A percentile compares a stretch with the other conserved stretches of the same genome.
Evolutionary conservation across 257 asterid species (phyloP).

Genomic region (Marsdenia floribunda): DNA sequence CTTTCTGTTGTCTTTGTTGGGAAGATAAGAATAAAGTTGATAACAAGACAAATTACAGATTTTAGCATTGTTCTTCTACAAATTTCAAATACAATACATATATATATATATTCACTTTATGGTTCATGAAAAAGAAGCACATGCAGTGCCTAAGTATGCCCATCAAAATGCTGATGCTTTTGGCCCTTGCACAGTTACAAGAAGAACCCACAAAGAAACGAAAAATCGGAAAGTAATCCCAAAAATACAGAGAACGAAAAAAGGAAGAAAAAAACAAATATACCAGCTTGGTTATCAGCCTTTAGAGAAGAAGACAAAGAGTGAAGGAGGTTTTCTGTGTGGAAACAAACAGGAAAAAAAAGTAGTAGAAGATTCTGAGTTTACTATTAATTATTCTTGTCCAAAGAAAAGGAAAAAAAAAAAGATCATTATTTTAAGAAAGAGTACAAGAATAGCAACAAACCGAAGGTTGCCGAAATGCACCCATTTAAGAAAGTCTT

Average conservation of each 20-base stretch:
- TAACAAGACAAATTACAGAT: conserved; percentile 27
- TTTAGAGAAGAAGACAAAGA: not conserved
- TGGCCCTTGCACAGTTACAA: not conserved
- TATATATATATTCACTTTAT: not conserved
- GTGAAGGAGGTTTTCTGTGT: not conserved
- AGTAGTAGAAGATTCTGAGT: not conserved
- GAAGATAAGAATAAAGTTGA: conserved; percentile 48
- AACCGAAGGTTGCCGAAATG: conserved; percentile 1
- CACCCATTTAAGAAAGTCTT: conserved; percentile 7
- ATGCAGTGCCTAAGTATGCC: not conserved
- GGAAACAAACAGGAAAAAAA: not conserved
- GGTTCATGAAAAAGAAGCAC: conserved; percentile 2
- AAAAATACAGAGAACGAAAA: not conserved
- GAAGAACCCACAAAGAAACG: no score
- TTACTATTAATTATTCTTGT: no score
- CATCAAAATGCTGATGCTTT: not conserved
- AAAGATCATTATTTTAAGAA: not conserved
- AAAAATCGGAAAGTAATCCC: not conserved
- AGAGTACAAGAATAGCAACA: not conserved
- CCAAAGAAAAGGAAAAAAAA: no score
- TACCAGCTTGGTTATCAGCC: no score
- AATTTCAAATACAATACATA: not conserved
- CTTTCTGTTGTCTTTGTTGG: conserved; percentile 40
- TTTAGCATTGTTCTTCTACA: not conserved
- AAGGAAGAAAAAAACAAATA: conserved; percentile 12